phyloP scores from a whole-genome alignment of 805 yeast genomes.

The Zygoascus ofunaensis region DNA sequence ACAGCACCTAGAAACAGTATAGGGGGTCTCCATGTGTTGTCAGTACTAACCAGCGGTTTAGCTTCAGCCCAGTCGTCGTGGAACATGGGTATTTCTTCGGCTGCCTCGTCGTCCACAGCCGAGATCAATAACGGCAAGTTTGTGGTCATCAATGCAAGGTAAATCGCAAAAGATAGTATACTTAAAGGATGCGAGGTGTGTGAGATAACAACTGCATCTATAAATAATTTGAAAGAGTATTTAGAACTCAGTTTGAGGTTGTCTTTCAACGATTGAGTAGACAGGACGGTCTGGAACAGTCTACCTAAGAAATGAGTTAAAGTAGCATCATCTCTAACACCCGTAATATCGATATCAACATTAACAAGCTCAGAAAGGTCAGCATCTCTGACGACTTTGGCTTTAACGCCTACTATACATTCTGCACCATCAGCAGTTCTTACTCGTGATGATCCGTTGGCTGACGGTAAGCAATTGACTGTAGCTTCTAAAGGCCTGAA shows the following conservation, averaged over 20 bases:
- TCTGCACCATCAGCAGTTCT: conserved; percentile 85
- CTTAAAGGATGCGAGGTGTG: conserved; percentile 75
- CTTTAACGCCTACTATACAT: conserved; percentile 83
- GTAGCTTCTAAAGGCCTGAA: conserved; percentile 81
- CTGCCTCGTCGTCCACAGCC: conserved; percentile 48
- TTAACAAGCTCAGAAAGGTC: conserved; percentile 37
- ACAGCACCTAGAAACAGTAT: conserved; percentile 67
- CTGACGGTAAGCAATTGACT: conserved; percentile 69
- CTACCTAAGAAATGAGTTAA: conserved; percentile 56
- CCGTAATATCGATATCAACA: conserved; percentile 62
- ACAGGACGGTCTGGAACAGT: conserved; percentile 41
- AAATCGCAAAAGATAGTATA: conserved; percentile 67
- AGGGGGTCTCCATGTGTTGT: conserved; percentile 51
- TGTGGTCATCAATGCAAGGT: conserved; percentile 73
- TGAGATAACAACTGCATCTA: conserved; percentile 74
- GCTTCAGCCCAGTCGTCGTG: conserved; percentile 77
- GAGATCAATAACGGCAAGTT: conserved; percentile 64
- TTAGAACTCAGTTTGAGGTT: conserved; percentile 57
- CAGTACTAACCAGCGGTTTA: conserved; percentile 34
- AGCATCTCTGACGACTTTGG: conserved; percentile 54
- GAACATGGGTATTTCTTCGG: conserved; percentile 85
- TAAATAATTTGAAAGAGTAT: conserved; percentile 65
- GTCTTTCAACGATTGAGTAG: conserved; percentile 37
- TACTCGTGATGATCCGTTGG: conserved; percentile 88
- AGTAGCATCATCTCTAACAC: conserved; percentile 70